These are phyloP conservation scores for Ajuga reptans DNA, from an alignment of 305 asterid genomes.

Conservation along the genomic window DNA sequence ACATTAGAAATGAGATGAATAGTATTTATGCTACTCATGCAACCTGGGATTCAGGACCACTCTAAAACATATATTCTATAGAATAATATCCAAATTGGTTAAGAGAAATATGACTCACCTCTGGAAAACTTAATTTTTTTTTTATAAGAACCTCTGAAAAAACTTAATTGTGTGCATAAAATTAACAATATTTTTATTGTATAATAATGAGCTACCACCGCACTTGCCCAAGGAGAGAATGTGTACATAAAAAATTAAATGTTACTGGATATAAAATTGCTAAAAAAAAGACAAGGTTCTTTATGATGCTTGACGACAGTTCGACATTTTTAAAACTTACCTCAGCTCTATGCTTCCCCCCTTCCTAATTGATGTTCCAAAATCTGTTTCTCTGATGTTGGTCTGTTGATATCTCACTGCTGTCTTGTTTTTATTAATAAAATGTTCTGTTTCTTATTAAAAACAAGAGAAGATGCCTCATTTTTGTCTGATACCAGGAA, in stretches of 20 bases:
- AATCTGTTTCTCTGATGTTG: not conserved
- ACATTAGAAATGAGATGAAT: no score
- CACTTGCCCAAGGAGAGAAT: not conserved
- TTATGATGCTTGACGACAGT: conserved; percentile 3
- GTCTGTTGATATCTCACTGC: conserved; percentile 5
- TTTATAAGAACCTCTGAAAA: no score
- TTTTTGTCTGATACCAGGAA: conserved; percentile 48
- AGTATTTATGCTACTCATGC: not conserved
- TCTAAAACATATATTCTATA: not conserved
- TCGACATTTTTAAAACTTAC: not conserved
- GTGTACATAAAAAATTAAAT: not conserved
- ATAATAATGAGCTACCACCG: not conserved
- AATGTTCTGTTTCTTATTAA: no score
- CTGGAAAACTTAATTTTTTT: no score
- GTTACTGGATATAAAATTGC: not conserved
- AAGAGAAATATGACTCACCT: not conserved
- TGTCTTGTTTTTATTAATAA: no score
- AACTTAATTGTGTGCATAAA: no score
- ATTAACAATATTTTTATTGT: not conserved
- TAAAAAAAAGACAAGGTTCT: not conserved
- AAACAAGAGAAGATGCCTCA: no score
- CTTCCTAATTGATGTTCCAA: not conserved
- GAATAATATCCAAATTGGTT: not conserved
- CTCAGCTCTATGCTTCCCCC: not conserved
- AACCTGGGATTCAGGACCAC: not conserved